Percentiles rank a stretch among this genome's conserved stretches.
Conservation (phyloP, 208 protist genomes). For the Trypanosomatidae sp. region DNA sequence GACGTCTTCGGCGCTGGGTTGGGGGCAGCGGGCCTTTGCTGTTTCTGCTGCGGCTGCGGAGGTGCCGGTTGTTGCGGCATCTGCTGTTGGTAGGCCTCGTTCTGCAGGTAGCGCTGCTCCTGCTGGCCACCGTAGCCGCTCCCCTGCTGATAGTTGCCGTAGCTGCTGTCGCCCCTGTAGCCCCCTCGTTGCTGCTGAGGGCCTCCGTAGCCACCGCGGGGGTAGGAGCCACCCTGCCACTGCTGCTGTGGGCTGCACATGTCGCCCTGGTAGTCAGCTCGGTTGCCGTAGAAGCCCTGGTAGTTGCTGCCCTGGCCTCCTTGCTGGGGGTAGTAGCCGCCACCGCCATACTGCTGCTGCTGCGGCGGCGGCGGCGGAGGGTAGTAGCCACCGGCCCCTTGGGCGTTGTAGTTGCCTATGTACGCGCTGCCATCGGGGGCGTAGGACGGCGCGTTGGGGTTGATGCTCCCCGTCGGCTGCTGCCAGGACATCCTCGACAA, state of each 20-base stretch:
- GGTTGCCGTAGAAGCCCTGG: conserved; percentile 21
- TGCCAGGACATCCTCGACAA: conserved; percentile 64
- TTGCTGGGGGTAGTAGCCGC: conserved; percentile 32
- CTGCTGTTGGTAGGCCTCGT: conserved; percentile 18
- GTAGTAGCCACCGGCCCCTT: conserved; percentile 33
- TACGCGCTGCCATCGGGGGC: conserved; percentile 8
- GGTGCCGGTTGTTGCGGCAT: conserved; percentile 9
- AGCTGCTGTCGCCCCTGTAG: conserved; percentile 15
- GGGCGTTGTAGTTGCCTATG: conserved; percentile 7
- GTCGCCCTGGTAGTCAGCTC: not conserved
- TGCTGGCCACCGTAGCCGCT: conserved; percentile 20
- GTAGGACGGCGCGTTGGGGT: conserved; percentile 40
- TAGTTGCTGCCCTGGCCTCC: not conserved
- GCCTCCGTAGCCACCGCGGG: conserved; percentile 13
- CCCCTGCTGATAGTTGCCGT: conserved; percentile 6
- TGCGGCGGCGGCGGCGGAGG: conserved; percentile 4
- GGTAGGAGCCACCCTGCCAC: conserved; percentile 15
- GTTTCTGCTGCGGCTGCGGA: conserved; percentile 12
- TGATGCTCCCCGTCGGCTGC: conserved; percentile 61
- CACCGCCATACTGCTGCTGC: conserved; percentile 26
- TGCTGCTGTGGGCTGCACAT: conserved; percentile 14
- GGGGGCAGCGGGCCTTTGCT: no score
- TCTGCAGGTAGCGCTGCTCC: conserved; percentile 26
- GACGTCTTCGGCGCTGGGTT: no score
- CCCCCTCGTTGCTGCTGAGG: conserved; percentile 10